phyloP scores from a whole-genome alignment of 2,329 filamentous ascomycete species.

The Cladophialophora chaetospira region DNA sequence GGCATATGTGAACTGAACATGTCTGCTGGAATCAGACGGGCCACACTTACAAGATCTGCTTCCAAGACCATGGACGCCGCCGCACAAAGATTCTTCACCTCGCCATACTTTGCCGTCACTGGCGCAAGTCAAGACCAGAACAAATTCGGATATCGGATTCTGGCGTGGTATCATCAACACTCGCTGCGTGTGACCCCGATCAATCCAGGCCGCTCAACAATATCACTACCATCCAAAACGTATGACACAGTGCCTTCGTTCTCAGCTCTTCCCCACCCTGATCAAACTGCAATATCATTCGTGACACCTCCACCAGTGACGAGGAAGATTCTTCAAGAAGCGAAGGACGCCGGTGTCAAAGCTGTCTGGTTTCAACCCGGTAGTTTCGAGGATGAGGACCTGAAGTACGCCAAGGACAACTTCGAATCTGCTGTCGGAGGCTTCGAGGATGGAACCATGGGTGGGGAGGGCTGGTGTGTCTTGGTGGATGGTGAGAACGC shows the following conservation, averaged over 20 bases:
- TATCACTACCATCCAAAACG: constrained; percentile 62
- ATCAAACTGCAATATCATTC: constrained; percentile 75
- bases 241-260: constrained; percentile 69
- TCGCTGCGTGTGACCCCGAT: constrained; percentile 76
- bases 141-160: constrained; percentile 80
- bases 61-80: constrained; percentile 62
- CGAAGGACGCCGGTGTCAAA: constrained; percentile 69
- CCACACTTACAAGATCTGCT: background rate
- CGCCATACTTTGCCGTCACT: constrained; percentile 79
- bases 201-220: constrained; percentile 70
- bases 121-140: constrained; percentile 81
- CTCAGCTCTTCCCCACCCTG: constrained; percentile 64
- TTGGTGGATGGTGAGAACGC: constrained; percentile 75
- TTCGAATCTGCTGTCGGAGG: constrained; percentile 71
- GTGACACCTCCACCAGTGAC: constrained; percentile 85
- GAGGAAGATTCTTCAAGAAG: constrained; percentile 72
- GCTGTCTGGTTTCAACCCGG: constrained; percentile 91
- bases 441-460: constrained; percentile 57
- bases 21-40: background rate
- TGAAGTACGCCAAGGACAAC: constrained; percentile 67
- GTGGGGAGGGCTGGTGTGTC: constrained; percentile 81
- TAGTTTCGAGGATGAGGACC: constrained; percentile 74
- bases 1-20: background rate
- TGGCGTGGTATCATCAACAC: constrained; percentile 83
- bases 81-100: constrained; percentile 77